Conservation (phyloP, 352 stramenopile species). For the Globisporangium uncinulatum region DNA sequence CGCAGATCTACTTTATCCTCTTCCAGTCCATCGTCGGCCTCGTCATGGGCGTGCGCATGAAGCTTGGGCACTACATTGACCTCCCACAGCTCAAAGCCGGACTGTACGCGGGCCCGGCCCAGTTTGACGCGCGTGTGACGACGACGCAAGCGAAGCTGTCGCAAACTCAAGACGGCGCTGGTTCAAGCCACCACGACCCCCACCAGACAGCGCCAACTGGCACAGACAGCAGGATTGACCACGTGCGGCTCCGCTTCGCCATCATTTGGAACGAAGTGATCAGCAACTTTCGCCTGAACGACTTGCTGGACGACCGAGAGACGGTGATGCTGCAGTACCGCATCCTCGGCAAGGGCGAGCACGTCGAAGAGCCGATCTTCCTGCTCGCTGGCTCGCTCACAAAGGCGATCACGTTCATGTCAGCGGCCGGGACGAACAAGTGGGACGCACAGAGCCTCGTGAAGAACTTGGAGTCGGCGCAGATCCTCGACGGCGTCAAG, state of each 20-base stretch:
- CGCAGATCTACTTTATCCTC: conserved; percentile 85
- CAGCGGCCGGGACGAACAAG: conserved; percentile 40
- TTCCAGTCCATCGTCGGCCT: conserved; percentile 64
- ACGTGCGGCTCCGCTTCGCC: conserved; percentile 66
- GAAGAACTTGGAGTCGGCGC: conserved; percentile 55
- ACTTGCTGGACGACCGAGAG: conserved; percentile 78
- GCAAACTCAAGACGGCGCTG: conserved; percentile 4
- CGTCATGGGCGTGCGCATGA: conserved; percentile 68
- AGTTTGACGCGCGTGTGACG: conserved; percentile 71
- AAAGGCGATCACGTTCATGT: conserved; percentile 57
- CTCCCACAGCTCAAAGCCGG: conserved; percentile 59
- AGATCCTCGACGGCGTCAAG: conserved; percentile 52
- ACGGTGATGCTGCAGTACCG: conserved; percentile 83
- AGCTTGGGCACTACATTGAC: conserved; percentile 69
- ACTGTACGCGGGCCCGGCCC: conserved; percentile 48
- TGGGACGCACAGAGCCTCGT: conserved; percentile 43
- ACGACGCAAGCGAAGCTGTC: conserved; percentile 39
- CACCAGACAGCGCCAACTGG: no score
- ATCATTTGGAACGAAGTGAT: conserved; percentile 88
- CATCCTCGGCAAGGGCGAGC: conserved; percentile 61
- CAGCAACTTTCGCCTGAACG: conserved; percentile 80
- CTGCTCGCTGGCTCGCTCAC: conserved; percentile 64
- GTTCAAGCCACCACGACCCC: conserved; percentile 2
- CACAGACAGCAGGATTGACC: conserved; percentile 17
- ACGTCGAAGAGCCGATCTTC: conserved; percentile 78